Conservation (phyloP, 495 filamentous ascomycete species). For the Polyplosphaeria fusca region DNA sequence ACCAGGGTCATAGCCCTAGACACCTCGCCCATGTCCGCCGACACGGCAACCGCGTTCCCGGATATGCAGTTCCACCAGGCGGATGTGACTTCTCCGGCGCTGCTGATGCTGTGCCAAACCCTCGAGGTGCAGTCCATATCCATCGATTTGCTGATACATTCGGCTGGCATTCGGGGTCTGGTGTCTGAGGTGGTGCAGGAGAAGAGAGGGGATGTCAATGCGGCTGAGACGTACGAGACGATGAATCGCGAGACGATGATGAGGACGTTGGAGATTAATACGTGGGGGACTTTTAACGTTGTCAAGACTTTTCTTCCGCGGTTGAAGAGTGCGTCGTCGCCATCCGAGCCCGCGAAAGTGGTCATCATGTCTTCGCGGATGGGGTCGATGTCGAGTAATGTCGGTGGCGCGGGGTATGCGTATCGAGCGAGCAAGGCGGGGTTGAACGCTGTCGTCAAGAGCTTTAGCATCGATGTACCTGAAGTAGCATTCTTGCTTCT, state of each 20-base stretch:
- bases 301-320: conserved; percentile 35
- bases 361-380: conserved; percentile 44
- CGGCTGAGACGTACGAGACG: conserved; percentile 37
- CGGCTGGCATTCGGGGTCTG: conserved; percentile 41
- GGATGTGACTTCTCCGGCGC: conserved; percentile 14
- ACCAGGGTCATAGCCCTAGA: conserved; percentile 21
- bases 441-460: conserved; percentile 44
- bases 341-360: conserved; percentile 33
- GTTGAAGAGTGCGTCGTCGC: conserved; percentile 13
- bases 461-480: conserved; percentile 41
- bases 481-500: conserved; percentile 40
- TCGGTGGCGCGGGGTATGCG: conserved; percentile 68
- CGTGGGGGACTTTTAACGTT: conserved; percentile 37
- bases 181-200: conserved; percentile 30
- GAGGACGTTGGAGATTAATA: conserved; percentile 38
- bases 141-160: conserved; percentile 41
- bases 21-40: conserved; percentile 1
- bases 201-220: conserved; percentile 32
- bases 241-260: conserved; percentile 38
- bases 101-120: conserved; percentile 15
- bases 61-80: conserved; percentile 5
- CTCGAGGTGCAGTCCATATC: conserved; percentile 13
- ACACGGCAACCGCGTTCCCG: neutral
- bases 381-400: conserved; percentile 50
- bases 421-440: conserved; percentile 71